Base-by-base conservation (phyloP, 148 eudicot genomes). In the Drosera capensis region DNA sequence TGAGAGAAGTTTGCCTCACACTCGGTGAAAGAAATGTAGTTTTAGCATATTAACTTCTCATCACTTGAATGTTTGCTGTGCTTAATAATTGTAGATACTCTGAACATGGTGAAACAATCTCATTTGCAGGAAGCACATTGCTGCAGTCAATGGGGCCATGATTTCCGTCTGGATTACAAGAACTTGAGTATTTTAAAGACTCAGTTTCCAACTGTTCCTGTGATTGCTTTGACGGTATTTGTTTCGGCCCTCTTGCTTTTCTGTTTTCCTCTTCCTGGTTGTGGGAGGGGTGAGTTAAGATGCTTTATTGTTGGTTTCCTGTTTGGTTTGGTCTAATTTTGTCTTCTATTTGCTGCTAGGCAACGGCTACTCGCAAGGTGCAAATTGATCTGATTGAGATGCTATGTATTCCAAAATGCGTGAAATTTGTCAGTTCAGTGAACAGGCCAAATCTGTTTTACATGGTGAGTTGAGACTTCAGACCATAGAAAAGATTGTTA, bases 121-220 rank as follows among this genome's bases (percentile, higher is more conserved):
- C 45, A 29, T 36, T 48, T 45, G 34, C 72, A 90, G 99, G 99
- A 92, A 65, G 99, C 99, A 22, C 99, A 92, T 70, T 92, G 99
- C 55, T 92, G 99, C 58, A 92, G 99, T 50, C 99, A 92, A 68
- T 92, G 99, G 99, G 99, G 99, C 52, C 99, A 92, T 72, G 99
- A 92, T 72, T 92, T 92, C 64, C 99, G 99, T 62, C 99, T 95
- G 29, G 99, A 92, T 64, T 92, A 92, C 78, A 82, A 79, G 66
- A 85, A 78, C 60, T 95, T 92, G 61, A 82, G 99, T 57, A 92
- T 92, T 53, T 74, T 92, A 59, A 92, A 85, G 80, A 92, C 94
- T 52, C 95, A 92, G 67, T 92, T 92, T 65, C 94, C 95, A 45
- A 67, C 68, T 42, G 80, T 85, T 58, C 95, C 99, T 50, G 43